phyloP scores from a whole-genome alignment of 2,329 filamentous ascomycete species.

The Dactylellina sp. region DNA sequence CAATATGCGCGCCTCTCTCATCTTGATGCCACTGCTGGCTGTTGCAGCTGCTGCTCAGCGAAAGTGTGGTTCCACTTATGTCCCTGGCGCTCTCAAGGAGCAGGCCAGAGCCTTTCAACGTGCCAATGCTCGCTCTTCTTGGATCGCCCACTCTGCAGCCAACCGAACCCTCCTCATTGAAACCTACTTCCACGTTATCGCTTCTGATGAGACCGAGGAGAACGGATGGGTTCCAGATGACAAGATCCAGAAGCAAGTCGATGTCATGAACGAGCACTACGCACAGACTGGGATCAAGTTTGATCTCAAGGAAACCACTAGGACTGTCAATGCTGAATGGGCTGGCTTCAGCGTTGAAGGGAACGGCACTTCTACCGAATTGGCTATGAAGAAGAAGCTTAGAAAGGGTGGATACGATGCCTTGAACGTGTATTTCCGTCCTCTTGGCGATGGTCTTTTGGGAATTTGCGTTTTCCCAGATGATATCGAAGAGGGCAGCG shows the following conservation, averaged over 20 bases:
- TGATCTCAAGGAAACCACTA: conserved; percentile 65
- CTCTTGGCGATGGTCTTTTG: conserved; percentile 57
- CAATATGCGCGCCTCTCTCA: conserved; percentile 53
- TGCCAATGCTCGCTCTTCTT: conserved; percentile 42
- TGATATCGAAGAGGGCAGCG: conserved; percentile 60
- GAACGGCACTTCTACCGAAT: conserved; percentile 62
- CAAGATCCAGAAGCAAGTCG: conserved; percentile 64
- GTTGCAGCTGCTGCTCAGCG: conserved; percentile 40
- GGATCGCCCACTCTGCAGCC: conserved; percentile 17
- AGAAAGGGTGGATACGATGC: conserved; percentile 65
- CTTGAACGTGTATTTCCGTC: conserved; percentile 62
- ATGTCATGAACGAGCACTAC: conserved; percentile 66
- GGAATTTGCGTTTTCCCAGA: conserved; percentile 61
- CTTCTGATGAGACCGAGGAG: conserved; percentile 60
- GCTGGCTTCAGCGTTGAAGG: conserved; percentile 60
- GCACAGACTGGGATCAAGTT: conserved; percentile 66
- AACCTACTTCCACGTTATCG: conserved; percentile 62
- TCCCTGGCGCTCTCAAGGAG: conserved; percentile 50
- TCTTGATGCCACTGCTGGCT: conserved; percentile 55
- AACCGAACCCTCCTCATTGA: conserved; percentile 51
- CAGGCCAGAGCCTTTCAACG: conserved; percentile 43
- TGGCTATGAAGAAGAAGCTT: conserved; percentile 66
- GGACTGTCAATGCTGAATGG: conserved; percentile 68
- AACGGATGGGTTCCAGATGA: conserved; percentile 60
- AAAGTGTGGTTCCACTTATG: conserved; percentile 45